phyloP scores from a whole-genome alignment of 371 early-diverging fungal genomes.

The Nematocida minor region DNA sequence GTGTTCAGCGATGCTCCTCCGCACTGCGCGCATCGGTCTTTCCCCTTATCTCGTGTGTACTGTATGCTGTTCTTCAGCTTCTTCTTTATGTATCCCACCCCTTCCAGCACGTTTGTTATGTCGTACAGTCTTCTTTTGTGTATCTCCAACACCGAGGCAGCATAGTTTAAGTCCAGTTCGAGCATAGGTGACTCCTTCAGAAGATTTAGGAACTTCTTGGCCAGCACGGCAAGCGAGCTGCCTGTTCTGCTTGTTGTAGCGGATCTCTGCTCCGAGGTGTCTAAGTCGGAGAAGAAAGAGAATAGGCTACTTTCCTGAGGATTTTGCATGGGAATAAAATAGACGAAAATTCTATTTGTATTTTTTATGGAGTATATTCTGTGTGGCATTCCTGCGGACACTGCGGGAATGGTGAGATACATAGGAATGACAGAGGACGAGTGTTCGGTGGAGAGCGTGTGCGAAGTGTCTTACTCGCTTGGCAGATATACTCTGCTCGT shows the following conservation, averaged over 20 bases:
- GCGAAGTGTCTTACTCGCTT: background rate
- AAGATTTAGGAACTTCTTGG: conserved; percentile 71
- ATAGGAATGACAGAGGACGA: background rate
- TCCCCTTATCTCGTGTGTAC: conserved; percentile 66
- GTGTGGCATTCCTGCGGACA: background rate
- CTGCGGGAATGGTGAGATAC: background rate
- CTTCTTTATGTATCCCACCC: conserved; percentile 72
- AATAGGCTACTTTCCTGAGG: conserved; percentile 40
- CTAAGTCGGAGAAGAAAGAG: conserved; percentile 48
- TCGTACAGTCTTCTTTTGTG: conserved; percentile 77
- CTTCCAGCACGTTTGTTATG: conserved; percentile 76
- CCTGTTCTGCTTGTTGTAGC: conserved; percentile 59
- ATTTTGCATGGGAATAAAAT: conserved; percentile 38
- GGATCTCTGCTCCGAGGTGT: conserved; percentile 31
- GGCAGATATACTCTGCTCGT: background rate
- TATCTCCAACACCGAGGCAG: conserved; percentile 70
- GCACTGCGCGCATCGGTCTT: background rate
- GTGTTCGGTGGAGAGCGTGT: background rate
- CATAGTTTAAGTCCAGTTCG: conserved; percentile 70
- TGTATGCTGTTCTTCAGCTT: conserved; percentile 73
- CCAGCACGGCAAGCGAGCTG: conserved; percentile 70
- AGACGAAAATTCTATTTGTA: conserved; percentile 1
- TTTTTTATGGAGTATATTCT: conserved; percentile 43
- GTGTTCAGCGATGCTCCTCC: background rate
- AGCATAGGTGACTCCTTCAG: conserved; percentile 69